Evolutionary conservation across 768 basidiomycete species (phyloP), one percentile per base, ranked within the genome.

Genomic region (Podaxis sp.): DNA sequence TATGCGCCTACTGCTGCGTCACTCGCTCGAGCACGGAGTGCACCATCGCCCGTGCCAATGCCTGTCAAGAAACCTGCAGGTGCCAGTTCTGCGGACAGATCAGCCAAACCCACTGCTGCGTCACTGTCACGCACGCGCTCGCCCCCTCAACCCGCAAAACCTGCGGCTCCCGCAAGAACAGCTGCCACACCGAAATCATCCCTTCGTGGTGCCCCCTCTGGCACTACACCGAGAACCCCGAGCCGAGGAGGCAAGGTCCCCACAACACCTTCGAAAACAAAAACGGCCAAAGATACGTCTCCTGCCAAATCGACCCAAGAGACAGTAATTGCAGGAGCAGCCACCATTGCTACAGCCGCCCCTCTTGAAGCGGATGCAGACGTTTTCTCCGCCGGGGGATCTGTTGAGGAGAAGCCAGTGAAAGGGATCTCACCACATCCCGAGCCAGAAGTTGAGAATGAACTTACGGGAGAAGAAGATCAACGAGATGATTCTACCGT

Each of bases 1-100:
- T 91, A 88, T 67, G 90, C 91, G 5, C 91, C 91, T 0, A 93
- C 91, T 0, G 91, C 90, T 0, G 89, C 91, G 2, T 91, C 90
- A 7, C 82, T 93, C 6, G 91, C 91, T 0, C 82, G 79, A 53
- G 79, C 87, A 36, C 85, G 89, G 52, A 83, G 81, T 66, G 78
- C 81, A 0, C 76, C 75, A 6, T 77, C 77, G 1, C 73, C 72
- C 0, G 73, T 77, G 5, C 79, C 84, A 0, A 75, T 77, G 0
- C 79, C 86, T 0, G 71, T 73, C 18, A 85, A 81, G 74, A 88
- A 87, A 71, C 67, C 73, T n/a, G 78, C 84, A 48, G 82, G 81
- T 59, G 78, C 77, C 61, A 81, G 75, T 51, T 78, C 79, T 0
- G 77, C 86, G 10, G 88, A 89, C 61, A 80, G 91, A 54, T 75